Evolutionary conservation across 495 filamentous ascomycete species (phyloP).

Genomic region (Penicillium tannophilum): DNA sequence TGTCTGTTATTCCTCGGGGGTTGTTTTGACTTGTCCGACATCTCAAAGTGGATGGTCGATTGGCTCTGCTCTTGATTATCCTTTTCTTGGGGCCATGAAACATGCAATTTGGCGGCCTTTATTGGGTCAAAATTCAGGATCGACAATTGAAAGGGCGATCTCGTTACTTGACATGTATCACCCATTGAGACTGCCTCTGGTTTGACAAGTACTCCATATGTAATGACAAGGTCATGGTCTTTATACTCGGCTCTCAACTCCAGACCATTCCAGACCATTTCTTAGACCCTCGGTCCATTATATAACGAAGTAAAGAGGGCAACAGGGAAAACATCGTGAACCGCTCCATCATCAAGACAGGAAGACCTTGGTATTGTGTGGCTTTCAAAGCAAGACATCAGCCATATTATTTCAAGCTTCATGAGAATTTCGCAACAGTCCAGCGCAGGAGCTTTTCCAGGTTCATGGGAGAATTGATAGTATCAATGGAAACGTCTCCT

Average conservation of each 20-base stretch:
- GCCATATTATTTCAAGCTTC: too few relatives aligned
- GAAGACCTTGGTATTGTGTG: background rate
- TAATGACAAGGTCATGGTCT: background rate
- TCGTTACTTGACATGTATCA: background rate
- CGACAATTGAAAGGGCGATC: too few relatives aligned
- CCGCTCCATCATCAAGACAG: background rate
- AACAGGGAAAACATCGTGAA: background rate
- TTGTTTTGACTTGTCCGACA: too few relatives aligned
- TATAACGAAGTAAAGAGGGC: background rate
- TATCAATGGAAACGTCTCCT: background rate
- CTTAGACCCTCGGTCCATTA: background rate
- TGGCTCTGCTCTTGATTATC: too few relatives aligned
- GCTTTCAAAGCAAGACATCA: too few relatives aligned
- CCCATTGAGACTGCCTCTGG: background rate
- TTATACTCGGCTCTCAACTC: background rate
- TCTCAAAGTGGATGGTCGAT: background rate
- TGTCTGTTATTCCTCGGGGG: too few relatives aligned
- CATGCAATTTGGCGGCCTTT: too few relatives aligned
- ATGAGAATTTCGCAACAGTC: too few relatives aligned
- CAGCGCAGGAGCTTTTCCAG: too few relatives aligned
- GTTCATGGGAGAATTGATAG: too few relatives aligned
- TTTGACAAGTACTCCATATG: background rate
- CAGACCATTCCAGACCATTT: background rate
- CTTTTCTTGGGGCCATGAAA: too few relatives aligned
- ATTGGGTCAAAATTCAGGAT: too few relatives aligned